Evolutionary conservation across 495 filamentous ascomycete species (phyloP), one percentile per base, ranked within the genome.

Genomic region (Hypomontagnella submonticulosa): DNA sequence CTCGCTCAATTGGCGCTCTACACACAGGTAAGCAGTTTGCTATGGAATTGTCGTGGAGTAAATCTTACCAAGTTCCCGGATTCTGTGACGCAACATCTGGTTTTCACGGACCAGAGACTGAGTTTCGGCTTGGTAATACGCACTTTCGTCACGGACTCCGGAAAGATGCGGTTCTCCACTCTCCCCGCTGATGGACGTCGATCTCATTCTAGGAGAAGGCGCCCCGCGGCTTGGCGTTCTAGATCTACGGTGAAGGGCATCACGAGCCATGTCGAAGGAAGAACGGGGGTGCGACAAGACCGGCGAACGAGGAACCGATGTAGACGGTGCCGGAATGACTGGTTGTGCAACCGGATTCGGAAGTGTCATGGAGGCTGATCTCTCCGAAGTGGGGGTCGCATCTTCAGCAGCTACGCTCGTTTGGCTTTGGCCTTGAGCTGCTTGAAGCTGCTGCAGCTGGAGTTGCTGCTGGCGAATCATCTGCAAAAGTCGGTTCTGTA

Each of bases 81-180:
- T 92, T 48, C 95, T 85, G 70, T 88, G 83, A 52, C 88, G 88
- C 56, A 99, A 79, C 89, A 99, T 96, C 74, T 96, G 91, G 70
- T 99, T 99, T 80, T 99, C 95, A 41, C 95, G 82, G 15, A 85
- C 83, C 63, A 99, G 78, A 80, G 87, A 94, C 67, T 91, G 87
- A 2, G 92, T 93, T 77, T 99, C 95, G 2, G 93, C 92, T 74
- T 97, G 92, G 63, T 97, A 96, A 74, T 92, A 97, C 12, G 90
- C 87, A 62, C 85, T 87, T 72, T 97, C 93, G 72, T 96, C 92
- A 19, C 90, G 82, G 57, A 85, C 78, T 7, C 72, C 78, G 12
- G 83, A 75, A 18, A 67, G 62, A 58, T 71, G 79, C 53, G 66
- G 72, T 16, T 85, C 81, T 8, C 75, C 77, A 49, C 73, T 77